Conservation (phyloP, 1,284 basidiomycete species). For the Irpex rosettiformis region DNA sequence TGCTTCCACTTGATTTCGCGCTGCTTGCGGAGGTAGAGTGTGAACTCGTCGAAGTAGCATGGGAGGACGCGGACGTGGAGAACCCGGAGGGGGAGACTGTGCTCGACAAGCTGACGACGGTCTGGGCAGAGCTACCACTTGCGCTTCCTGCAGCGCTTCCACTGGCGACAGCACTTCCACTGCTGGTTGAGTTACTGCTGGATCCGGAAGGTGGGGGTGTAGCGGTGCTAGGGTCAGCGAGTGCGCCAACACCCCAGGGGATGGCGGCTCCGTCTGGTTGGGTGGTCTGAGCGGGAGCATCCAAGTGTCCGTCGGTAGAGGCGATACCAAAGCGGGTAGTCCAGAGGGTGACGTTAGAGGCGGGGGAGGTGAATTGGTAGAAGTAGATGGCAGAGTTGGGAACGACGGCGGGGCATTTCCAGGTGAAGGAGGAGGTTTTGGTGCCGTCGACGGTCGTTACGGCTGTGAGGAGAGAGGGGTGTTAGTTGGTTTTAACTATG, state of each 20-base stretch:
- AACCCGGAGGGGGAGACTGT: too few relatives aligned
- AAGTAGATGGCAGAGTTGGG: conserved; percentile 75
- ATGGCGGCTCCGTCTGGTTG: conserved; percentile 55
- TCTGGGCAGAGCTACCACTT: neutral
- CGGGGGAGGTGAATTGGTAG: conserved; percentile 64
- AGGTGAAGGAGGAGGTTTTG: conserved; percentile 42
- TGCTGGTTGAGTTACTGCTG: neutral
- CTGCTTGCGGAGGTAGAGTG: neutral
- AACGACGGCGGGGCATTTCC: conserved; percentile 72
- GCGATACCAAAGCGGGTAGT: conserved; percentile 82
- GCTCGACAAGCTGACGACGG: too few relatives aligned
- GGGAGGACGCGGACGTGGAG: neutral
- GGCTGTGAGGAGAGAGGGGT: conserved; percentile 34
- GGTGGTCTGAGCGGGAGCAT: conserved; percentile 46
- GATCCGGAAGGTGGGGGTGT: conserved; percentile 26
- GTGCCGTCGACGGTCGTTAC: conserved; percentile 52
- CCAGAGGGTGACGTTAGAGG: conserved; percentile 50
- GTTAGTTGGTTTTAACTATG: neutral
- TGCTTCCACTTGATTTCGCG: neutral
- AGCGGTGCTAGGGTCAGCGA: conserved; percentile 40
- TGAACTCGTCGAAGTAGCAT: neutral
- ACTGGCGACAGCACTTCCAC: neutral
- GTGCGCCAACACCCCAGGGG: conserved; percentile 68
- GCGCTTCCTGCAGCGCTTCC: neutral
- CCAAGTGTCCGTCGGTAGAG: conserved; percentile 43